These are phyloP conservation scores for Parmelia sp. DNA, from an alignment of 495 filamentous ascomycete genomes.

Conservation along the genomic window DNA sequence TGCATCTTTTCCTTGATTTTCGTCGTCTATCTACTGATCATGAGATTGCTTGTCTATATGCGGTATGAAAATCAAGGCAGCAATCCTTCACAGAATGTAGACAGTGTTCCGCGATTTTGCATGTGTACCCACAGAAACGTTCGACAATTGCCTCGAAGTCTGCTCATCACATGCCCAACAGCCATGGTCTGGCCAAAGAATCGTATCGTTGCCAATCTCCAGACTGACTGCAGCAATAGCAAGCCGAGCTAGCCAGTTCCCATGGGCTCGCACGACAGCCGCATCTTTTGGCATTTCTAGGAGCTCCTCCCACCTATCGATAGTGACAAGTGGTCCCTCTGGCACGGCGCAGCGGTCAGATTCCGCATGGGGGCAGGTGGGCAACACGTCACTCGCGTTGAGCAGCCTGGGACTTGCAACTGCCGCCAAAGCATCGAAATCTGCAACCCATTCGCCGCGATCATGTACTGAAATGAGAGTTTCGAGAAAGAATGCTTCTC, in stretches of 20 bases:
- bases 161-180: neutral
- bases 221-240: slow-evolving; percentile 6
- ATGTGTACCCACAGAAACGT: too few species aligned
- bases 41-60: too few species aligned
- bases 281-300: neutral
- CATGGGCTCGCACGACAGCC: slow-evolving; percentile 6
- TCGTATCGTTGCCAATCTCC: neutral
- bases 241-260: slow-evolving; percentile 3
- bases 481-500: slow-evolving; percentile 31
- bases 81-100: too few species aligned
- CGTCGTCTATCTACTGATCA: too few species aligned
- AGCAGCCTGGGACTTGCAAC: neutral
- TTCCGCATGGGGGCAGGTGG: too few species aligned
- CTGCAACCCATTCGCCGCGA: slow-evolving; percentile 34
- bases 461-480: slow-evolving; percentile 32
- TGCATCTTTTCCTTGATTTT: too few species aligned
- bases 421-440: slow-evolving; percentile 27
- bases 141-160: too few species aligned
- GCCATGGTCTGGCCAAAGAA: neutral
- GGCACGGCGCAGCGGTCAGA: too few species aligned
- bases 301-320: slow-evolving; percentile 14
- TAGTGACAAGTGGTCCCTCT: neutral
- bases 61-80: too few species aligned
- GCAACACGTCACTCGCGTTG: too few species aligned
- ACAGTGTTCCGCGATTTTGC: too few species aligned